phyloP scores from a whole-genome alignment of 164 flowering plant genomes.

The Paratinospora sagittata region DNA sequence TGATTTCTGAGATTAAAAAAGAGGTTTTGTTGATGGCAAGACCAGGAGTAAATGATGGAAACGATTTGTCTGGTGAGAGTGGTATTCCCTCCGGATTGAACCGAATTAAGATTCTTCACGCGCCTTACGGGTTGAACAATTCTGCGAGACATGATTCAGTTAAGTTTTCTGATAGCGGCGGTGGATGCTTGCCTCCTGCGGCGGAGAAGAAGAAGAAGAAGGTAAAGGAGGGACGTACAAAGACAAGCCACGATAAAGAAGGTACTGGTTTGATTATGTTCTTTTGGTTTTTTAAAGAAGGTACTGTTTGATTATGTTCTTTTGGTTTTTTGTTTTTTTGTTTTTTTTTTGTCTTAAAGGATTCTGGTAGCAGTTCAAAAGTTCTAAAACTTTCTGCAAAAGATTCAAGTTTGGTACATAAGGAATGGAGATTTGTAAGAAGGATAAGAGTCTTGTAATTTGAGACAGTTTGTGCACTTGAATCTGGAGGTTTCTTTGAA shows the following conservation, averaged over 20 bases:
- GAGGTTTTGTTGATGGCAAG: conserved; percentile 16
- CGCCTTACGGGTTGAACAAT: neutral
- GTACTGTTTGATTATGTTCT: neutral
- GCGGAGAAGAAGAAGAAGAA: conserved; percentile 16
- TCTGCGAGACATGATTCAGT: neutral
- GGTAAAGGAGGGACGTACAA: conserved; percentile 19
- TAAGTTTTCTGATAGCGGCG: neutral
- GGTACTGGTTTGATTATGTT: conserved; percentile 19
- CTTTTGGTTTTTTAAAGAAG: neutral
- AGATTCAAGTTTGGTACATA: no score
- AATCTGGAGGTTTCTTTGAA: no score
- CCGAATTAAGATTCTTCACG: conserved; percentile 50
- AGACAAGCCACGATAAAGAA: conserved; percentile 18
- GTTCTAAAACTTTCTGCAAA: no score
- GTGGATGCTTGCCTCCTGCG: neutral
- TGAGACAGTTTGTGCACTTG: no score
- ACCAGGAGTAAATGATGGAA: conserved; percentile 12
- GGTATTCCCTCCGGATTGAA: conserved; percentile 63
- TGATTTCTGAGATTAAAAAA: neutral
- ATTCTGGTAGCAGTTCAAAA: neutral
- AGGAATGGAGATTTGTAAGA: no score
- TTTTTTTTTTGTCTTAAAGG: no score
- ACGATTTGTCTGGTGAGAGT: conserved; percentile 17
- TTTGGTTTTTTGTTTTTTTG: neutral
- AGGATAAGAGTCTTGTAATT: no score